Evolutionary conservation across 495 filamentous ascomycete species (phyloP), one percentile per base, ranked within the genome.

Genomic region (Parathielavia appendiculata): DNA sequence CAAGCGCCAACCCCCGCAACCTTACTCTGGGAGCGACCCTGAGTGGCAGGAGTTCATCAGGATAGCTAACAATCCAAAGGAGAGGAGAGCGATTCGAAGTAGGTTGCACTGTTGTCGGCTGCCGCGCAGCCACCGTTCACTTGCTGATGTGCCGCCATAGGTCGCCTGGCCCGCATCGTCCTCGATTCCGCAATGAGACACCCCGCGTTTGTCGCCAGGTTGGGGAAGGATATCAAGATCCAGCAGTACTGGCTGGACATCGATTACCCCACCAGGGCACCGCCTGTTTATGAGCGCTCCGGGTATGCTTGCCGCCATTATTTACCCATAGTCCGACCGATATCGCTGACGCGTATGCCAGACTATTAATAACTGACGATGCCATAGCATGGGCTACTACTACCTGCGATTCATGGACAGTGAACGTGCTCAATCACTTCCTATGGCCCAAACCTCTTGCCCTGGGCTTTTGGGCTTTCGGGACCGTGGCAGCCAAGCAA

Each of bases 31-130:
- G 23, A 77, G 72, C 4, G 84, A 88, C 66, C 86, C 88, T 4
- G 89, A 91, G 67, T 91, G 86, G 86, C 74, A 80, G 62, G 73
- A 78, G 45, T 91, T 88, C 59, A 63, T 82, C 19, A 79, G 77
- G 39, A 71, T 89, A 20, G 77, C 80, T 22, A 73, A 75, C 26
- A 76, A 91, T 64, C 64, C 61, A 19, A 62, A 78, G 32, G 71
- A 77, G 53, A 60, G 80, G 26, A 60, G 71, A 34, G 65, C 66
- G 17, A 74, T 89, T 19, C 74, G 74, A 69, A 60, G 85, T 88
- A 68, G 54, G 76, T 51, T 6, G 7, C 30, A 30, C 30, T 1
- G 14, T 9, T 14, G 4, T 1, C 12, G 39, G 26, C 52, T 26
- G 11, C 30, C n/a, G 19, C 9, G 26, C 8, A 12, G 2, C 12